Conservation (phyloP, 257 asterid species). For the Rubia yunnanensis region DNA sequence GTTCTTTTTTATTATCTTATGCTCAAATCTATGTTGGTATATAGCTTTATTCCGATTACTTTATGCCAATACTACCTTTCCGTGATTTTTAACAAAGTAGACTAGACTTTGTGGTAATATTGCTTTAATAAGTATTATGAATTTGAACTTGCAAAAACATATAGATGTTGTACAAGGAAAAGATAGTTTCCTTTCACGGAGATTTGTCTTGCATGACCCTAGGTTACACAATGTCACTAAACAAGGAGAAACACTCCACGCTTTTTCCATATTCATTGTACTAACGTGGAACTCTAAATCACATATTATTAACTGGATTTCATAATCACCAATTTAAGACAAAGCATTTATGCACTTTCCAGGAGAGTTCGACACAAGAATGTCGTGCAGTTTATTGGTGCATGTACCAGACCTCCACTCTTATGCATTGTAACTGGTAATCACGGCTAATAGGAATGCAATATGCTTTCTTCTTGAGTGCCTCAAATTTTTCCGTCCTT, state of each 20-base stretch:
- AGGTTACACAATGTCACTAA: neutral
- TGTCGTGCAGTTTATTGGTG: constrained; percentile 79
- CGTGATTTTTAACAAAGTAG: neutral
- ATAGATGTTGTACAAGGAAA: neutral
- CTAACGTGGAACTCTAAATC: neutral
- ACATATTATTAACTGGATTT: neutral
- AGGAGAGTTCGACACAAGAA: constrained; percentile 90
- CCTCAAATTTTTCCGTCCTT: neutral
- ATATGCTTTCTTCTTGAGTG: neutral
- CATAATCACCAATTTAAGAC: neutral
- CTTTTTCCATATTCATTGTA: neutral
- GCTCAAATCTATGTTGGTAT: neutral
- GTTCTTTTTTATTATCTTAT: constrained; percentile 17
- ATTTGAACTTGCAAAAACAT: neutral
- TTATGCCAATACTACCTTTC: neutral
- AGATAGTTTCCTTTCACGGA: neutral
- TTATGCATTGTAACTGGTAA: constrained; percentile 84
- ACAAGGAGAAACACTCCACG: neutral
- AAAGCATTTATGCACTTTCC: constrained; percentile 17
- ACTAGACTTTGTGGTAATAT: neutral
- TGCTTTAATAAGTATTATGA: neutral
- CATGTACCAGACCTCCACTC: constrained; percentile 80
- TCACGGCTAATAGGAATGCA: neutral
- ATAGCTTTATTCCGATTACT: neutral
- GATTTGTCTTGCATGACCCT: neutral